Evolutionary conservation across 805 yeast species (phyloP), one percentile per base, ranked within the genome.

Genomic region (Deakozyma indianensis): DNA sequence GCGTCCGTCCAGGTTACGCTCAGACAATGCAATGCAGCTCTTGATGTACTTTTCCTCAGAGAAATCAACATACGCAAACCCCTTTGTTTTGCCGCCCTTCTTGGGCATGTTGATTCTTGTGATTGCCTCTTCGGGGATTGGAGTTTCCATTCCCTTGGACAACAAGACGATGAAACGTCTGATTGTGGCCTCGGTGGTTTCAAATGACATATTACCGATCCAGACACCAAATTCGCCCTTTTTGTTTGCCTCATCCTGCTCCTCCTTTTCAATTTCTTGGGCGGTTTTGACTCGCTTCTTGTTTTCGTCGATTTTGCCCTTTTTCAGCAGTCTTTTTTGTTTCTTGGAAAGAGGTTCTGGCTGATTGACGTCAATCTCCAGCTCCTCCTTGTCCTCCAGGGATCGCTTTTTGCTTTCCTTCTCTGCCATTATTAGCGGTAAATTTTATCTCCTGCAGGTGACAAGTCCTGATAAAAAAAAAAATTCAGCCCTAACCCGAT

Each of bases 11-110:
- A 92, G 67, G 18, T 74, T 66, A 15, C 70, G 59, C 61, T 92
- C 98, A 41, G 84, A 75, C 44, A 90, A 67, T 1, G 71, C 66
- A 7, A 90, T 67, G 1, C 80, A 87, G 2, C 77, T 64, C 18
- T 68, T 60, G 57, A 83, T 77, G 50, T 82, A 83, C 35, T 71
- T 72, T 41, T 64, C 70, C 1, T 75, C 71, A 7, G 69, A 65
- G 55, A 92, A 78, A 62, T 92, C 96, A 51, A 90, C 75, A 60
- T 92, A 88, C 2, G 96, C 95, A 62, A 88, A 92, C 1, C 98
- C 71, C 50, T 64, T 64, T 41, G 29, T 43, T 35, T 80, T 81
- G 51, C 73, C 75, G 29, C 68, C 65, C 23, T 73, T 78, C 29
- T 72, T 67, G n/a, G 97, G 97, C 57, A 90, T 61, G 54, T 90